phyloP scores from a whole-genome alignment of 805 yeast genomes.

The Hanseniaspora lindneri region DNA sequence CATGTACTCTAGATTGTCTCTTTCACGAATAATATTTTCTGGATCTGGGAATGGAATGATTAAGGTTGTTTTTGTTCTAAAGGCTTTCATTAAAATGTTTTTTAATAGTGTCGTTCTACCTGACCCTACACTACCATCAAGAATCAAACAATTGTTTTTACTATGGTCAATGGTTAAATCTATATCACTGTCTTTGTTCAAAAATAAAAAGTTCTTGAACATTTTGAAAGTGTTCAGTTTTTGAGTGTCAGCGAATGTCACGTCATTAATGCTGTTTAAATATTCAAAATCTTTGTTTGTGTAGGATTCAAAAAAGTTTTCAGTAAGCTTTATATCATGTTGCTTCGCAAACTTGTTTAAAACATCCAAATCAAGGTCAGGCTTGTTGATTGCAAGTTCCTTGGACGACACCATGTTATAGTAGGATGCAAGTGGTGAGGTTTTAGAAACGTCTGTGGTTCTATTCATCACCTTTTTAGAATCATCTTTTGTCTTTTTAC shows the following conservation, averaged over 20 bases:
- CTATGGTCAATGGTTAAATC: background rate
- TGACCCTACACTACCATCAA: constrained; percentile 54
- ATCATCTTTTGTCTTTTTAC: background rate
- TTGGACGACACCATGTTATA: constrained; percentile 4
- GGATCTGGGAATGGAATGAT: constrained; percentile 57
- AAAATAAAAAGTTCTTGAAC: constrained; percentile 3
- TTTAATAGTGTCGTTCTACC: constrained; percentile 63
- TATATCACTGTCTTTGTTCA: constrained; percentile 1
- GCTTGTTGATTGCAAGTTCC: constrained; percentile 1
- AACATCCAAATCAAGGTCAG: background rate
- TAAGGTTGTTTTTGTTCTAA: constrained; percentile 36
- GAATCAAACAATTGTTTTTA: constrained; percentile 3
- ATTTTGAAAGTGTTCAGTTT: background rate
- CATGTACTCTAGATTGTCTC: constrained; percentile 26
- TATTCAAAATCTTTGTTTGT: constrained; percentile 3
- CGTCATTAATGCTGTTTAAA: background rate
- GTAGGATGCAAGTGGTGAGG: constrained; percentile 7
- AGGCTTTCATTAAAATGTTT: constrained; percentile 38
- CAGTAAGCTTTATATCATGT: background rate
- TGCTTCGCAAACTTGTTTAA: background rate
- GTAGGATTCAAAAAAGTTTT: background rate
- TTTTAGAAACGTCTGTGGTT: background rate
- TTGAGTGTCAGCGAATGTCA: background rate
- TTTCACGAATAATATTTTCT: constrained; percentile 53
- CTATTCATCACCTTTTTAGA: background rate